Conservation (phyloP, 2,329 filamentous ascomycete genomes). For the Trichoderma pleuroti region DNA sequence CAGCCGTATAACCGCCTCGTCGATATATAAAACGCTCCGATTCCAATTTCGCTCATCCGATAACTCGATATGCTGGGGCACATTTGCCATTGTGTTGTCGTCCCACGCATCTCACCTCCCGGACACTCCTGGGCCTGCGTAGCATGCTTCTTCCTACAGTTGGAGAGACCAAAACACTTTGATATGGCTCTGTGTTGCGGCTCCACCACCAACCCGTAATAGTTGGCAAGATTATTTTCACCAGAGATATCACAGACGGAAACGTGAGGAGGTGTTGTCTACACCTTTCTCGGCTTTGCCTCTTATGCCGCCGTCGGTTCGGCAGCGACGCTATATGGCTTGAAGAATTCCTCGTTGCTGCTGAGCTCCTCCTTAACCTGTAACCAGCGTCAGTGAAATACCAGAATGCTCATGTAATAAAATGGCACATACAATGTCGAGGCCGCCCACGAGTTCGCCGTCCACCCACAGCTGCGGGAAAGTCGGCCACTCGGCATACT, state of each 20-base stretch:
- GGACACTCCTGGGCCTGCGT: background rate
- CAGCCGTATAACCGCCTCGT: too few species aligned
- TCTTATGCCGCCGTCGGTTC: slow-evolving; percentile 38
- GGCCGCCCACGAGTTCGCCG: slow-evolving; percentile 84
- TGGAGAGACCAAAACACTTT: background rate
- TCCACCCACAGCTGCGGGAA: slow-evolving; percentile 92
- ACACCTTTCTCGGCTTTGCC: background rate
- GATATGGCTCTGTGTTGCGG: background rate
- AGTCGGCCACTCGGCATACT: slow-evolving; percentile 97
- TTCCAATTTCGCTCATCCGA: background rate
- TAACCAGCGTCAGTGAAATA: slow-evolving; percentile 23
- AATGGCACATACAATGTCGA: slow-evolving; percentile 78
- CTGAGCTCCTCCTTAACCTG: slow-evolving; percentile 93
- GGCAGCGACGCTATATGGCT: slow-evolving; percentile 60
- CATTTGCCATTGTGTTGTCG: background rate
- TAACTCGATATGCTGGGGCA: background rate
- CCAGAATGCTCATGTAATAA: background rate
- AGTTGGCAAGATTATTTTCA: background rate
- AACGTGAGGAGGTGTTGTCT: background rate
- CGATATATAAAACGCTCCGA: background rate
- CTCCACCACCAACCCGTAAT: background rate
- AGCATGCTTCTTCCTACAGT: background rate
- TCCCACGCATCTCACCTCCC: background rate
- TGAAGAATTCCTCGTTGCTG: slow-evolving; percentile 78
- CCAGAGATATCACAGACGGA: background rate